These are phyloP conservation scores for Phytopythium sindhum DNA, from an alignment of 352 stramenopile species.

Conservation along the genomic window DNA sequence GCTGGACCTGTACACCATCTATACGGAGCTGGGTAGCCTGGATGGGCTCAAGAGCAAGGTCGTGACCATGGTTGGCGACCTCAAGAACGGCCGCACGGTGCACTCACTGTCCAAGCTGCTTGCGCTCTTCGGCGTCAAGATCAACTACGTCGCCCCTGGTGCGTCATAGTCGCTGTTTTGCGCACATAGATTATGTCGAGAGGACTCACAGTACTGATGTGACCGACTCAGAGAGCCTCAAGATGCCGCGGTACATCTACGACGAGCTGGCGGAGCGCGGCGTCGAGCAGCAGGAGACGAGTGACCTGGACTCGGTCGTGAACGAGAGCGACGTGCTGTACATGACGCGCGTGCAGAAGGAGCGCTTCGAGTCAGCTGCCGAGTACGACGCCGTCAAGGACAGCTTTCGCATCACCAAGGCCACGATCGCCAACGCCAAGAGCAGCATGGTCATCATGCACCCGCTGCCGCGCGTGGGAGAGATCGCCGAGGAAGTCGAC, in stretches of 20 bases:
- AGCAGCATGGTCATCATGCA: conserved; percentile 96
- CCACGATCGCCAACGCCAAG: conserved; percentile 84
- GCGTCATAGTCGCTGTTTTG: not conserved
- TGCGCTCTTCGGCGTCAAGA: conserved; percentile 83
- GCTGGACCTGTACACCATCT: conserved; percentile 98
- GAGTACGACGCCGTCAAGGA: conserved; percentile 96
- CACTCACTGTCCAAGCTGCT: conserved; percentile 97
- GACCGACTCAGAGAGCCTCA: conserved; percentile 44
- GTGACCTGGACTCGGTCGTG: conserved; percentile 86
- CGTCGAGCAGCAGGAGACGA: conserved; percentile 85
- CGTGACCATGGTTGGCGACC: conserved; percentile 97
- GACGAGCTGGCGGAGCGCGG: conserved; percentile 64
- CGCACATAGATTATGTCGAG: not conserved
- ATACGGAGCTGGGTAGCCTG: conserved; percentile 74
- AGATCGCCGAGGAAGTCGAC: conserved; percentile 97
- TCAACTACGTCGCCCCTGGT: conserved; percentile 92
- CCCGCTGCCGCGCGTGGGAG: conserved; percentile 96
- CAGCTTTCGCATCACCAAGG: conserved; percentile 75
- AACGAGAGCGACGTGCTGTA: conserved; percentile 96
- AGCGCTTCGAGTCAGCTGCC: conserved; percentile 93
- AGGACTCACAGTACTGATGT: not conserved
- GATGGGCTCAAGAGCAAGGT: conserved; percentile 78
- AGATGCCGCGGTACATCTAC: conserved; percentile 83
- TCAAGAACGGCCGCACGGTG: conserved; percentile 99
- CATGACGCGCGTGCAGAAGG: conserved; percentile 97